phyloP scores from a whole-genome alignment of 1,284 basidiomycete species.

The Puccinia coronata region DNA sequence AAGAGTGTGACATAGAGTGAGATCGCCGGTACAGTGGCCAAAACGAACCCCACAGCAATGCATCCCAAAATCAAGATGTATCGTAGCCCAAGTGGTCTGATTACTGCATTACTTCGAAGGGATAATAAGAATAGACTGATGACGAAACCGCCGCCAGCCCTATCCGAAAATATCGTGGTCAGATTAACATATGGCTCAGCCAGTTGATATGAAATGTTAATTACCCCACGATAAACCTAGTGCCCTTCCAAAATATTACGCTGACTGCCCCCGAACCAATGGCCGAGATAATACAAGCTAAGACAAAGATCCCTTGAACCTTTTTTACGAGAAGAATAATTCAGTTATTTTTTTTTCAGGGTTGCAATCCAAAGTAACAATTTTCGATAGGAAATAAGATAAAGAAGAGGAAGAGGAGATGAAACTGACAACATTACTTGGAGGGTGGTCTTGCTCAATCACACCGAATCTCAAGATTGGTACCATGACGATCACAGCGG shows the following conservation, averaged over 20 bases:
- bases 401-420: not conserved
- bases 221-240: constrained; percentile 42
- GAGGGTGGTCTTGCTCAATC: constrained; percentile 39
- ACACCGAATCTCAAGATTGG: constrained; percentile 47
- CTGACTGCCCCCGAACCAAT: constrained; percentile 33
- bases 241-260: constrained; percentile 49
- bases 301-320: constrained; percentile 39
- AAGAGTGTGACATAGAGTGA: constrained; percentile 28
- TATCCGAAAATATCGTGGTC: too few species aligned
- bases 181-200: too few species aligned
- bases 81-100: constrained; percentile 21
- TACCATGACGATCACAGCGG: constrained; percentile 35
- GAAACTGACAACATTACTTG: constrained; percentile 22
- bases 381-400: not conserved
- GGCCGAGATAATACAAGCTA: constrained; percentile 39
- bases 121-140: constrained; percentile 30
- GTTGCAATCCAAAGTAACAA: constrained; percentile 3
- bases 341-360: too few species aligned
- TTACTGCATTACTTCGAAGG: constrained; percentile 23
- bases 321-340: too few species aligned
- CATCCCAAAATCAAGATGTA: constrained; percentile 36
- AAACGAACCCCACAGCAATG: constrained; percentile 28
- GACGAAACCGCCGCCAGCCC: constrained; percentile 39
- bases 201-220: not conserved
- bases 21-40: constrained; percentile 28